Evolutionary conservation across 345 rosid genomes (phyloP), one percentile per base, ranked within the genome.

Genomic region (Brassica cretica): DNA sequence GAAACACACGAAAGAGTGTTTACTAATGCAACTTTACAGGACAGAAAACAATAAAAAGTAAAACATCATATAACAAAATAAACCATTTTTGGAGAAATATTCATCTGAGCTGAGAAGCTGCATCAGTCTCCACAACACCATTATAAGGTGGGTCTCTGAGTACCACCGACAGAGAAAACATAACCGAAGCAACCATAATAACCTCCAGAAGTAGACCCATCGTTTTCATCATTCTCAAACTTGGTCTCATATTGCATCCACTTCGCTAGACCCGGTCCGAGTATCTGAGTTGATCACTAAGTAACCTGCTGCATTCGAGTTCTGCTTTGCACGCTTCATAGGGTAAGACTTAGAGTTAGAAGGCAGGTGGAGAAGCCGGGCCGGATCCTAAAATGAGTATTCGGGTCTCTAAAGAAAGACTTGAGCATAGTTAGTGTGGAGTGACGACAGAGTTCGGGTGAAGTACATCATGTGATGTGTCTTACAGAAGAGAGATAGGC

Each of bases 121-220:
- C 71, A 2, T 66, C 44, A 18, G 39, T 51, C 67, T 77, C 82
- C 73, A 24, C 56, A 64, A 83, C 78, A 41, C 25, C 74, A 65
- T 85, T 81, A 18, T 86, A 66, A 25, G 88, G 88, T 59, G 84
- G 84, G 78, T 85, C 86, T 71, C 72, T 81, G 46, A 81, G 84
- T 27, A 85, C 88, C 59, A 81, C 84, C 37, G 84, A 76, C 79
- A 83, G 44, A 15, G 88, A 85, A 61, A 85, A 83, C 72, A 83
- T 14, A 64, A 83, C 88, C 1, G 86, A 85, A 62, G 44, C 51
- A 59, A 62, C 37, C 82, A 85, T 74, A 41, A 85, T 72, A 41
- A 77, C 59, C 5, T 32, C 79, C 30, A 86, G 66, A 11, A 86
- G 58, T 41, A 73, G 39, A 21, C 81, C 87, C 85, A 82, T 84